These are phyloP conservation scores for Fusarium chuoi DNA, from an alignment of 2,329 filamentous ascomycete genomes.

Conservation along the genomic window DNA sequence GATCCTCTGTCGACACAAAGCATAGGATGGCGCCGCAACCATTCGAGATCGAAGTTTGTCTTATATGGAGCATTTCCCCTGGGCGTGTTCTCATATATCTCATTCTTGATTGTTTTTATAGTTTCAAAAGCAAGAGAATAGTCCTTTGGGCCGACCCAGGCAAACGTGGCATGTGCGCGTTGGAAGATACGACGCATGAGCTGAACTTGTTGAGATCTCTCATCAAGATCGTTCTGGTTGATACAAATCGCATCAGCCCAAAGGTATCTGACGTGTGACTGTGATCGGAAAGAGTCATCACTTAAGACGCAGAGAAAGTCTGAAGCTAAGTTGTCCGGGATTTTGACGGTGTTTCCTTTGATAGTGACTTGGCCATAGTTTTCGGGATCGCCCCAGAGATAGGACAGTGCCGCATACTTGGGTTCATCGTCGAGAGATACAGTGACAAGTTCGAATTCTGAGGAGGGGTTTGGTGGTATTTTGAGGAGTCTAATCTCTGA, in stretches of 20 bases:
- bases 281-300: neutral
- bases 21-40: neutral
- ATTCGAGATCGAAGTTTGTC: neutral
- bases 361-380: neutral
- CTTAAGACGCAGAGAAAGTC: neutral
- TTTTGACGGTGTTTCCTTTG: neutral
- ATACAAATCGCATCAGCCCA: conserved; percentile 7
- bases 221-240: neutral
- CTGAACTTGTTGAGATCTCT: conserved; percentile 10
- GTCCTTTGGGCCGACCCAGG: conserved; percentile 1
- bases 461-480: neutral
- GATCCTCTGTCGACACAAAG: neutral
- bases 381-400: conserved; percentile 3
- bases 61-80: neutral
- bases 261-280: neutral
- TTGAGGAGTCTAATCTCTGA: conserved; percentile 9
- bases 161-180: neutral
- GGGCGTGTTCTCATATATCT: neutral
- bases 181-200: conserved; percentile 9
- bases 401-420: conserved; percentile 11
- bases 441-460: conserved; percentile 1
- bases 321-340: conserved; percentile 7
- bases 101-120: neutral
- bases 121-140: conserved; percentile 2
- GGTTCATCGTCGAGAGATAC: conserved; percentile 1